phyloP scores from a whole-genome alignment of 352 stramenopile genomes.

The Phytophthora crassamura region DNA sequence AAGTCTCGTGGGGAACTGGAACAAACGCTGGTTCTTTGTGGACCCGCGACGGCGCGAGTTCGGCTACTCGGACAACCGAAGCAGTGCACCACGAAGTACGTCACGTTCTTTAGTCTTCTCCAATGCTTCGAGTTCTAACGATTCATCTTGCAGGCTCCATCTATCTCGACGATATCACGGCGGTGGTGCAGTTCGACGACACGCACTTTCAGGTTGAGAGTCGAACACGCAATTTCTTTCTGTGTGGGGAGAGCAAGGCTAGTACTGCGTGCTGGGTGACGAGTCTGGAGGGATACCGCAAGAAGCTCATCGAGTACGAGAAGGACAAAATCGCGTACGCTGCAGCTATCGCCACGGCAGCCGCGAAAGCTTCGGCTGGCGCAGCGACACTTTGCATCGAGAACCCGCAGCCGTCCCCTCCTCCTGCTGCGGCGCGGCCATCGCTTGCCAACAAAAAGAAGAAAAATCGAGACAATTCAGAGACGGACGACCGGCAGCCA shows the following conservation, averaged over 20 bases:
- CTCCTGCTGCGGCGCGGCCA: conserved; percentile 5
- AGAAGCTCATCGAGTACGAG: conserved; percentile 71
- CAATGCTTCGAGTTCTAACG: conserved; percentile 1
- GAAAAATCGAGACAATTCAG: conserved; percentile 24
- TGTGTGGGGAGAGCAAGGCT: conserved; percentile 86
- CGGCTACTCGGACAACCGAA: conserved; percentile 67
- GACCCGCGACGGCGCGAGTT: conserved; percentile 79
- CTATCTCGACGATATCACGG: conserved; percentile 89
- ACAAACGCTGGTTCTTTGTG: conserved; percentile 90
- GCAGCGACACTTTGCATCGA: conserved; percentile 6
- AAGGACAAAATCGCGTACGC: conserved; percentile 60
- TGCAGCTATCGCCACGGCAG: conserved; percentile 19
- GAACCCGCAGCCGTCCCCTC: not conserved
- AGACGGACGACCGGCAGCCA: conserved; percentile 16
- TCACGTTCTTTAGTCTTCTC: not conserved
- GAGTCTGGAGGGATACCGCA: conserved; percentile 83
- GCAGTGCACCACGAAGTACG: conserved; percentile 58
- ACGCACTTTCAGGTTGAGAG: conserved; percentile 89
- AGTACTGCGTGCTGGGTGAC: conserved; percentile 83
- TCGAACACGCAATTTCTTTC: conserved; percentile 85
- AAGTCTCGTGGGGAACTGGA: conserved; percentile 79
- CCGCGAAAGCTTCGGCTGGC: conserved; percentile 17
- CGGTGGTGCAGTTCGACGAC: conserved; percentile 85
- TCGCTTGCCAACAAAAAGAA: conserved; percentile 37
- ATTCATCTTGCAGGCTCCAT: conserved; percentile 62